Conservation (phyloP, 129 eudicot species). For the Flaveria robusta region DNA sequence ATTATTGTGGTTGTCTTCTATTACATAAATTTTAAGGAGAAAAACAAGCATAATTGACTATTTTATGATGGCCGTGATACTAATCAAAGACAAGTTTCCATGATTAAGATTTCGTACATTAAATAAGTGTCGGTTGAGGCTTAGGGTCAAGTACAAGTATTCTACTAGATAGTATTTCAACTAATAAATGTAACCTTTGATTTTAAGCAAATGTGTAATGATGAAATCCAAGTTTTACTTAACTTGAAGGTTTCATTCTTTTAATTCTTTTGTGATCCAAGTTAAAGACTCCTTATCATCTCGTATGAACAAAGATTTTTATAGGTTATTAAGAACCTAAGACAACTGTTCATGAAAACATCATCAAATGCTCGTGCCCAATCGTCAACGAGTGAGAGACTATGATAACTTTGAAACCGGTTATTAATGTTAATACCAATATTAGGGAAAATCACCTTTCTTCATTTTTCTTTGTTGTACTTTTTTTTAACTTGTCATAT, state of each 20-base stretch:
- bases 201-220: conserved; percentile 34
- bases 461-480: no score
- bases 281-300: neutral
- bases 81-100: conserved; percentile 26
- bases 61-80: conserved; percentile 1
- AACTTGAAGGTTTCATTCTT: conserved; percentile 22
- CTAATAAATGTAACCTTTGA: conserved; percentile 31
- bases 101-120: conserved; percentile 9
- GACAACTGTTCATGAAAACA: neutral
- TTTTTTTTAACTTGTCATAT: no score
- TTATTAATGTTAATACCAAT: neutral
- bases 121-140: conserved; percentile 29
- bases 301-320: neutral
- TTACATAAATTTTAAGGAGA: neutral
- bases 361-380: neutral
- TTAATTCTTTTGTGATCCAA: neutral
- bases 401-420: neutral
- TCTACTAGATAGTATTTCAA: neutral
- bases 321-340: neutral
- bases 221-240: conserved; percentile 30
- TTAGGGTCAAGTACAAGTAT: conserved; percentile 22
- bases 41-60: neutral
- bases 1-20: no score
- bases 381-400: neutral
- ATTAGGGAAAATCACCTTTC: no score